These are phyloP conservation scores for Phaeoacremonium minimum DNA, from an alignment of 2,329 filamentous ascomycete genomes.

Conservation along the genomic window DNA sequence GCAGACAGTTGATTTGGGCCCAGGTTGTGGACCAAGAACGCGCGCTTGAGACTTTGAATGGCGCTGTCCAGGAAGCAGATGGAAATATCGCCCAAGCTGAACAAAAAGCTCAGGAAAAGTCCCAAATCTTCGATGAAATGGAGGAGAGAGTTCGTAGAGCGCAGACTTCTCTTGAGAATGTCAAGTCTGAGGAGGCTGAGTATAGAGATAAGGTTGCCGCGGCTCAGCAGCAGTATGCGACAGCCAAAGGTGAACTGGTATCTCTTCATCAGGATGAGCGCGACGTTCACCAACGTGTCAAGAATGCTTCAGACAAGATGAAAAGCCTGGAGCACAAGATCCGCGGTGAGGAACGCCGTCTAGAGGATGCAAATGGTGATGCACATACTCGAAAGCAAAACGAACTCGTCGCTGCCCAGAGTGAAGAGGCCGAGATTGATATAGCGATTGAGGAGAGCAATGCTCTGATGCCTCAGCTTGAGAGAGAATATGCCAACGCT, in stretches of 20 bases:
- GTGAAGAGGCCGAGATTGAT: slow-evolving; percentile 38
- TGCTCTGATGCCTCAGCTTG: slow-evolving; percentile 25
- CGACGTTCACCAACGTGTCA: slow-evolving; percentile 56
- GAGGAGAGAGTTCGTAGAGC: slow-evolving; percentile 39
- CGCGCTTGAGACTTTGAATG: slow-evolving; percentile 31
- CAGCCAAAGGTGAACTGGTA: slow-evolving; percentile 49
- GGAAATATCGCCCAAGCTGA: slow-evolving; percentile 37
- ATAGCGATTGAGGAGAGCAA: slow-evolving; percentile 21
- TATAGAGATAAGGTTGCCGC: slow-evolving; percentile 40
- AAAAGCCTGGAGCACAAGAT: slow-evolving; percentile 43
- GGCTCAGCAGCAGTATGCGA: slow-evolving; percentile 48
- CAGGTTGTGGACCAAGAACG: slow-evolving; percentile 76
- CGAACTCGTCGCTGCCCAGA: slow-evolving; percentile 55
- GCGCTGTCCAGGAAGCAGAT: slow-evolving; percentile 30
- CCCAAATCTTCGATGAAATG: slow-evolving; percentile 41
- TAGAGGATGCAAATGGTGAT: slow-evolving; percentile 67
- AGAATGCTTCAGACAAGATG: slow-evolving; percentile 42
- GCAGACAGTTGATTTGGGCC: slow-evolving; percentile 75
- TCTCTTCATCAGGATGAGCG: slow-evolving; percentile 61
- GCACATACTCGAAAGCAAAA: slow-evolving; percentile 57
- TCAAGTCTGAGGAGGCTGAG: slow-evolving; percentile 40
- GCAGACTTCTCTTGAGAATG: slow-evolving; percentile 31
- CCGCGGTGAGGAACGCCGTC: slow-evolving; percentile 51
- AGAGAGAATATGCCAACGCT: slow-evolving; percentile 24
- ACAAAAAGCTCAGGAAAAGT: slow-evolving; percentile 32